Evolutionary conservation across 2,329 filamentous ascomycete genomes (phyloP), one percentile per base, ranked within the genome.

Genomic region (Clonostachys byssicola): DNA sequence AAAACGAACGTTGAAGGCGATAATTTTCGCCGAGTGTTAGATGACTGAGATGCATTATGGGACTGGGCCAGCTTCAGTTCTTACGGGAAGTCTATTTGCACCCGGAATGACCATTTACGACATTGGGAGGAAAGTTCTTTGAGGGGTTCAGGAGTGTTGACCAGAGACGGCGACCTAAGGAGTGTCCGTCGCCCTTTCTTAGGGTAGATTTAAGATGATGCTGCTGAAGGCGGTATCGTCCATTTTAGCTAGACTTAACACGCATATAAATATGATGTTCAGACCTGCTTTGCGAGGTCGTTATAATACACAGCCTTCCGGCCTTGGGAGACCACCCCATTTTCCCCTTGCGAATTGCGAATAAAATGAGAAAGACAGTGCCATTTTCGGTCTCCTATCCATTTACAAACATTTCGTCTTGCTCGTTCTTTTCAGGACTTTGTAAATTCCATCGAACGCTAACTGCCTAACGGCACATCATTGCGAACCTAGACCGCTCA

Each of bases 81-180:
- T 35, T 57, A 56, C 59, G 54, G 54, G 58, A 58, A 56, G 57
- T 54, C 54, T 53, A 56, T 60, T 54, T 54, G 60, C 55, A 58
- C 57, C 56, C 59, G 58, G 57, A 58, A 66, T 59, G 64, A 66
- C 60, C 59, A 64, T 64, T 67, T 60, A 67, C 62, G 65, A 65
- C 60, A 62, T 55, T 59, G 60, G 52, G 55, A 52, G 52, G 51
- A 58, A 55, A 53, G 57, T 59, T 57, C 52, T 59, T 30, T 30
- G 53, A 51, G 57, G 56, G 60, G 62, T 62, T 62, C 57, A 61
- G 56, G 55, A 67, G 64, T 62, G 63, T 30, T 63, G 61, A 60
- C 58, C 56, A 61, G 56, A 57, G 58, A 58, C 56, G 59, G 58
- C 58, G 42, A 17, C 17, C 14, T 18, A 45, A 20, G 34, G 40